phyloP scores from a whole-genome alignment of 805 yeast species.

The Lachancea kluyveri region DNA sequence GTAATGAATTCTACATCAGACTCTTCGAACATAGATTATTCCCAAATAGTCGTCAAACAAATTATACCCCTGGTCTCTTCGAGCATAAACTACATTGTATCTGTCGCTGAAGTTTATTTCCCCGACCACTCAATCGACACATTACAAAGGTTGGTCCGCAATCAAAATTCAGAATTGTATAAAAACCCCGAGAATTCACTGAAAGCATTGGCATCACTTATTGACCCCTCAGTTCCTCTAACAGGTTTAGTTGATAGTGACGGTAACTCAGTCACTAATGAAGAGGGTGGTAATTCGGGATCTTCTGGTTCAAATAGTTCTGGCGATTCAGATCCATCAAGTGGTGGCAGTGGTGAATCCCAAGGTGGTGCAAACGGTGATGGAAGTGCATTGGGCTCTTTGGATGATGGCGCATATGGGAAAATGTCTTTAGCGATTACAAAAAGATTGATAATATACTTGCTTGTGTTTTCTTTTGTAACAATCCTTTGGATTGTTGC shows the following conservation, averaged over 20 bases:
- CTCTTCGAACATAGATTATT: conserved; percentile 15
- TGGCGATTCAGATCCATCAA: not conserved
- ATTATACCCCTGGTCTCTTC: conserved; percentile 70
- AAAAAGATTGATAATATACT: conserved; percentile 11
- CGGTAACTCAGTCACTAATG: conserved; percentile 32
- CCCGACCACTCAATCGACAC: conserved; percentile 46
- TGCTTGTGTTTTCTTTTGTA: conserved; percentile 12
- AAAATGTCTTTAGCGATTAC: conserved; percentile 6
- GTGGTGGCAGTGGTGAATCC: conserved; percentile 2
- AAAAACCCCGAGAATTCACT: conserved; percentile 51
- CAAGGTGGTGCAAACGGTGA: conserved; percentile 12
- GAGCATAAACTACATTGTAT: conserved; percentile 57
- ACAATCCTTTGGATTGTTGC: conserved; percentile 11
- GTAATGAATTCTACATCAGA: not conserved
- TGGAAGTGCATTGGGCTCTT: conserved; percentile 10
- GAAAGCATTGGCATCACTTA: conserved; percentile 54
- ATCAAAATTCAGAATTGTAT: conserved; percentile 54
- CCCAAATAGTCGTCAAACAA: conserved; percentile 52
- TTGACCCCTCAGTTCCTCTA: conserved; percentile 42
- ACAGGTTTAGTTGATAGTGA: conserved; percentile 13
- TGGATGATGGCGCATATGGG: conserved; percentile 3
- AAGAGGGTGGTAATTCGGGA: conserved; percentile 26
- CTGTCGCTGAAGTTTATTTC: conserved; percentile 82
- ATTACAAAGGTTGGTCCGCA: conserved; percentile 44
- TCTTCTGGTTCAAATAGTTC: conserved; percentile 7